These are phyloP conservation scores for Paratinospora sagittata DNA, from an alignment of 164 flowering plant species.

Conservation along the genomic window DNA sequence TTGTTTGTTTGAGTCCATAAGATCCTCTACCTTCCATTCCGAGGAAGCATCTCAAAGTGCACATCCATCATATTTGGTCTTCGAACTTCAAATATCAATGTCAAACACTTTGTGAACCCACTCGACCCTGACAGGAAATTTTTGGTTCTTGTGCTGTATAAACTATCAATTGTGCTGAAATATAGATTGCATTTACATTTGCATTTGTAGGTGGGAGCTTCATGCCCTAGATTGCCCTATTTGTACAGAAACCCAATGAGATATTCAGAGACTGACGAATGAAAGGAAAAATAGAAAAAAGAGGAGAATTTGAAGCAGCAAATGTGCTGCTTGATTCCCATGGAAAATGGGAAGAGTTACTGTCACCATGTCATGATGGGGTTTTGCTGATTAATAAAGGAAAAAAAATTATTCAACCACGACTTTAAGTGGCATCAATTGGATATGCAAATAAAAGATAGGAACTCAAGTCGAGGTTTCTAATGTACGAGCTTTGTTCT, in stretches of 20 bases:
- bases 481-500: not conserved
- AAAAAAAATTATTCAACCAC: not conserved
- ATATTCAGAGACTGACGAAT: no score
- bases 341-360: not conserved
- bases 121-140: not conserved
- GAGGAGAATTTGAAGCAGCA: not conserved
- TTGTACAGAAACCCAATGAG: no score
- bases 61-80: not conserved
- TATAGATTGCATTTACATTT: not conserved
- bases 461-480: not conserved
- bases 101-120: not conserved
- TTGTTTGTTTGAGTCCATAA: no score
- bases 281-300: not conserved
- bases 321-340: not conserved
- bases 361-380: not conserved
- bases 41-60: not conserved
- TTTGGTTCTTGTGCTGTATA: not conserved
- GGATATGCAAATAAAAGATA: no score
- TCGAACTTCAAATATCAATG: not conserved
- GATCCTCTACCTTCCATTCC: no score
- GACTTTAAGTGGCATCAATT: no score
- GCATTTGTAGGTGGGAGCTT: no score
- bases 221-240: no score
- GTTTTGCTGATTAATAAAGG: not conserved
- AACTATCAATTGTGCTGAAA: not conserved